Conservation (phyloP, 106 monocot species). For the Agapanthus africanus region DNA sequence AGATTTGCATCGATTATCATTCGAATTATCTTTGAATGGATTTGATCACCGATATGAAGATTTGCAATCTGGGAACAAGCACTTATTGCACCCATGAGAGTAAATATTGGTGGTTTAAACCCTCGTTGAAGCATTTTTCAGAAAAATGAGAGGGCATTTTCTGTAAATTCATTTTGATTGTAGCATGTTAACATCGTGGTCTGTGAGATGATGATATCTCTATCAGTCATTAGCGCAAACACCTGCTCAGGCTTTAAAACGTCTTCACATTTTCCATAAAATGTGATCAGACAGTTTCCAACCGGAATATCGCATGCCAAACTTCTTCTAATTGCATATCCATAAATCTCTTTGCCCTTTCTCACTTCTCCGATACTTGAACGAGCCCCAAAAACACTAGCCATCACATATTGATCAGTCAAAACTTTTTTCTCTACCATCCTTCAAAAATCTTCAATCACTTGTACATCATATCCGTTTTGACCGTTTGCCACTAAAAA, state of each 20-base stretch:
- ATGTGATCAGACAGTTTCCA: slow-evolving; percentile 39
- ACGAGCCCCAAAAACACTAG: slow-evolving; percentile 31
- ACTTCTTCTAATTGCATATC: slow-evolving; percentile 35
- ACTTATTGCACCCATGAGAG: slow-evolving; percentile 23
- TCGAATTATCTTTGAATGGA: slow-evolving; percentile 40
- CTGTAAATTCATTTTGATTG: slow-evolving; percentile 26
- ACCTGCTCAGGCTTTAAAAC: slow-evolving; percentile 32
- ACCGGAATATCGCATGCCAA: slow-evolving; percentile 29
- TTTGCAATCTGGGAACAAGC: slow-evolving; percentile 36
- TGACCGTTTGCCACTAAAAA: slow-evolving; percentile 41
- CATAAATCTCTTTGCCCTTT: slow-evolving; percentile 49
- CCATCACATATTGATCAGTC: slow-evolving; percentile 37
- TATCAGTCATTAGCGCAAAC: slow-evolving; percentile 28
- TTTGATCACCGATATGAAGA: slow-evolving; percentile 29
- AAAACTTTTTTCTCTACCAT: slow-evolving; percentile 28
- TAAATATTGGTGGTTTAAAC: slow-evolving; percentile 13
- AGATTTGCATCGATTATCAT: slow-evolving; percentile 24
- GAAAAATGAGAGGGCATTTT: slow-evolving; percentile 35
- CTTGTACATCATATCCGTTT: slow-evolving; percentile 35
- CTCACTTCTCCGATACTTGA: slow-evolving; percentile 15
- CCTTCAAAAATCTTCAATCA: slow-evolving; percentile 28
- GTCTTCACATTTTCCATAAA: slow-evolving; percentile 46
- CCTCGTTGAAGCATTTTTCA: slow-evolving; percentile 28
- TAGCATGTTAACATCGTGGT: slow-evolving; percentile 51
- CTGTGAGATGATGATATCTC: slow-evolving; percentile 48